These are phyloP conservation scores for Aristolochia fimbriata DNA, from an alignment of 164 flowering plant genomes.

Conservation along the genomic window DNA sequence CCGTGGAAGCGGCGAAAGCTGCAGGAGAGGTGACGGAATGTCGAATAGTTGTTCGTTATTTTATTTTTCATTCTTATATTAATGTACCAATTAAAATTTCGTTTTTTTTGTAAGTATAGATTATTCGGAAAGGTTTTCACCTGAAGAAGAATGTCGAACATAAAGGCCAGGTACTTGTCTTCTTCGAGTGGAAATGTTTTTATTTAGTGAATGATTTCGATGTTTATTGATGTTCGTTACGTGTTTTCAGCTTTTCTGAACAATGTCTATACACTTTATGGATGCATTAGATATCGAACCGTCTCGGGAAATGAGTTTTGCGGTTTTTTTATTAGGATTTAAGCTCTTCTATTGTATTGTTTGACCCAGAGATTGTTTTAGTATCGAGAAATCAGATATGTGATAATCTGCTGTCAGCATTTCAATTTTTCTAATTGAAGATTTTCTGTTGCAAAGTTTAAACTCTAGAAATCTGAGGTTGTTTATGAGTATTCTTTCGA, in stretches of 20 bases:
- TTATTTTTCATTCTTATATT: not conserved
- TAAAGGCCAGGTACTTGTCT: slow-evolving; percentile 58
- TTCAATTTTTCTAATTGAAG: not conserved
- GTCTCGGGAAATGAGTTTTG: not conserved
- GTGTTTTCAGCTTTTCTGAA: not conserved
- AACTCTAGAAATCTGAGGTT: not conserved
- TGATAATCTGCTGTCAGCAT: not conserved
- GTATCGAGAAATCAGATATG: too few species aligned
- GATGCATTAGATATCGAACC: not conserved
- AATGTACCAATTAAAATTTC: not conserved
- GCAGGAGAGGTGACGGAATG: slow-evolving; percentile 66
- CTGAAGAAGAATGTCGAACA: slow-evolving; percentile 72
- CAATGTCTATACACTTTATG: not conserved
- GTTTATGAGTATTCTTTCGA: not conserved
- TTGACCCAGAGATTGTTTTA: too few species aligned
- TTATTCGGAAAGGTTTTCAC: slow-evolving; percentile 68
- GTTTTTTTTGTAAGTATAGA: slow-evolving; percentile 23
- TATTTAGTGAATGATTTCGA: not conserved
- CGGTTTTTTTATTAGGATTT: not conserved
- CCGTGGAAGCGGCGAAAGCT: slow-evolving; percentile 73
- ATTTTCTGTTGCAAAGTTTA: not conserved
- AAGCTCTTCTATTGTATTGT: not conserved
- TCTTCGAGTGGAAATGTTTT: not conserved
- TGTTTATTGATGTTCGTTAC: not conserved
- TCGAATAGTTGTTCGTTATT: not conserved